Evolutionary conservation across 768 basidiomycete genomes (phyloP), one percentile per base, ranked within the genome.

Genomic region (Amanita phalloides): DNA sequence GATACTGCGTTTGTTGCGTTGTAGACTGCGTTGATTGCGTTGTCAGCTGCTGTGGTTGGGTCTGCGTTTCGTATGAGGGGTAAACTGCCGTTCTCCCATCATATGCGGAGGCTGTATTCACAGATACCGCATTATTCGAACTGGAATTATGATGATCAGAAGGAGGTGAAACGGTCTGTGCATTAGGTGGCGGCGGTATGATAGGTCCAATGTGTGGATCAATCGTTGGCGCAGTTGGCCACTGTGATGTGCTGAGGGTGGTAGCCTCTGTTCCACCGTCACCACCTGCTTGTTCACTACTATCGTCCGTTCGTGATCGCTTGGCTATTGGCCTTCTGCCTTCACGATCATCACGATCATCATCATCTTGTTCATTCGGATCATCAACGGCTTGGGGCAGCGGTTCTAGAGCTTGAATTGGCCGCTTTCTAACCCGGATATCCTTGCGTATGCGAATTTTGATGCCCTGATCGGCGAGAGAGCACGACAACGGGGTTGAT

Each of bases 371-470:
- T 11, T 61, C 61, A 32, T 64, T 61, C 6, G 61, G 54, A 35
- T 51, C 57, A 30, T 63, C 63, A 1, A 61, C 37, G 1, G 60
- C 59, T 26, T 63, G 53, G 5, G 62, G 54, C n/a, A 67, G 64
- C 37, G 65, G 66, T 9, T 73, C 67, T 5, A 67, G 62, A 0
- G 69, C 67, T 32, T 70, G 68, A 23, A 72, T 73, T 4, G 82
- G 78, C 9, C 82, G 72, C 63, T 90, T 90, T 56, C 90, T 78
- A 23, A 87, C 83, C 1, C 90, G 82, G 33, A 92, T 90, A 54
- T 94, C 90, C 65, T 93, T 94, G 33, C 92, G 79, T 49, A 94
- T 94, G 28, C 91, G 83, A 49, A 95, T 93, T 68, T 94, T 95
- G 68, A 94, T 91, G 21, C 92, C 92, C 66, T 94, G 92, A 62